phyloP scores from a whole-genome alignment of 768 basidiomycete species.

The Thelephora aurantiotincta region DNA sequence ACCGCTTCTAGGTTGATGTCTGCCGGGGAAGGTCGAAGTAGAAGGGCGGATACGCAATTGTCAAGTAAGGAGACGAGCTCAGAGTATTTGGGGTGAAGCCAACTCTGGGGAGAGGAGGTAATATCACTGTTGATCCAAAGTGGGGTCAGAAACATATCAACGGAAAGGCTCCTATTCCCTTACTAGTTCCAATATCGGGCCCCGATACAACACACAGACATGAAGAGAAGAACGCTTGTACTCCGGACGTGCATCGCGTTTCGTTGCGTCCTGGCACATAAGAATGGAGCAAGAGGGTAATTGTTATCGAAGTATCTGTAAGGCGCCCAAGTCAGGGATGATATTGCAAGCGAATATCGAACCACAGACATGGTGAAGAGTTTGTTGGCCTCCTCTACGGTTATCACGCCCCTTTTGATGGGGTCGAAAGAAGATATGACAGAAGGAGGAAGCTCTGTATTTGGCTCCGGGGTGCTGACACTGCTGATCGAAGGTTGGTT shows the following conservation, averaged over 20 bases:
- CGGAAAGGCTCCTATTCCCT: background rate
- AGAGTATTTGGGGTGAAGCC: conserved; percentile 2
- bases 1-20: conserved; percentile 5
- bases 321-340: background rate
- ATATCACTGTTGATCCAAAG: background rate
- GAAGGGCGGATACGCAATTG: conserved; percentile 3
- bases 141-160: background rate
- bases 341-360: background rate
- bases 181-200: background rate
- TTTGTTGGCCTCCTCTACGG: background rate
- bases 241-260: background rate
- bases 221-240: background rate
- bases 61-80: conserved; percentile 2
- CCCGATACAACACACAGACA: background rate
- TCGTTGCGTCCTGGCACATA: background rate
- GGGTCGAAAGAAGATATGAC: background rate
- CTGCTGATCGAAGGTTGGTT: background rate
- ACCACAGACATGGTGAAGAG: background rate
- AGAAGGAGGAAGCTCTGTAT: background rate
- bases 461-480: background rate
- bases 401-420: background rate
- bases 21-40: conserved; percentile 2
- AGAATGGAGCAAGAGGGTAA: background rate
- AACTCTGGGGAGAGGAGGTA: background rate
- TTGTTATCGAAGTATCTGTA: background rate